Evolutionary conservation across 2,329 filamentous ascomycete species (phyloP), one percentile per base, ranked within the genome.

Genomic region (Piedraia hortae): DNA sequence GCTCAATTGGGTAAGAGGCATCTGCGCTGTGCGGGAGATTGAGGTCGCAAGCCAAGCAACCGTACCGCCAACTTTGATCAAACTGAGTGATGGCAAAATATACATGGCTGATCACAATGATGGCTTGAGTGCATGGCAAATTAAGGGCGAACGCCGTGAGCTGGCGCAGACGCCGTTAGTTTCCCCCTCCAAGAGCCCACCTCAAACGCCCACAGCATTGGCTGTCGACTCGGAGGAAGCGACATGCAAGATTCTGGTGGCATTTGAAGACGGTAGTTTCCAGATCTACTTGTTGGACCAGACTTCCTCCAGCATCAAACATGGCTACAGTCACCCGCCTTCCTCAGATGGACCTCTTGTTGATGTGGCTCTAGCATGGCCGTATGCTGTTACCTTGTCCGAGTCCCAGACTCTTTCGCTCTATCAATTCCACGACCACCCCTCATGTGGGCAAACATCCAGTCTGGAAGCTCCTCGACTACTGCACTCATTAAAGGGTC

Each of bases 1-100:
- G 20, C 72, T 90, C 41, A 93, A 93, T 46, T 93, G 85, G 85
- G 62, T 72, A 1, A 62, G 58, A 29, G 85, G 82, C 1, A 66
- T 62, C 32, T 89, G 77, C 36, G 69, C 62, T 16, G 63, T 90
- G 7, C 66, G 71, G 16, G 73, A 89, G 43, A 60, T 91, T 14
- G 55, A 65, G 19, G 57, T 77, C 12, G 48, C 54, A 23, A 49
- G 55, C 26, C 34, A 47, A 19, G 44, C 51, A 2, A 46, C 52
- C 24, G 38, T 65, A 41, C 51, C 72, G 16, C 56, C 56, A 2
- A 42, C 78, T 16, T 50, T 91, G 4, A 72, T 80, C 21, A 75
- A 73, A 40, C 59, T 89, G 29, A 59, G 69, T 18, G 64, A 75
- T 26, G 71, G 75, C 1, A 50, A 78, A 10, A 65, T 85, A 5